Percentiles rank a stretch among this genome's conserved stretches.
phyloP scores from a whole-genome alignment of 2,329 filamentous ascomycete genomes.

The Dissoconium aciculare region DNA sequence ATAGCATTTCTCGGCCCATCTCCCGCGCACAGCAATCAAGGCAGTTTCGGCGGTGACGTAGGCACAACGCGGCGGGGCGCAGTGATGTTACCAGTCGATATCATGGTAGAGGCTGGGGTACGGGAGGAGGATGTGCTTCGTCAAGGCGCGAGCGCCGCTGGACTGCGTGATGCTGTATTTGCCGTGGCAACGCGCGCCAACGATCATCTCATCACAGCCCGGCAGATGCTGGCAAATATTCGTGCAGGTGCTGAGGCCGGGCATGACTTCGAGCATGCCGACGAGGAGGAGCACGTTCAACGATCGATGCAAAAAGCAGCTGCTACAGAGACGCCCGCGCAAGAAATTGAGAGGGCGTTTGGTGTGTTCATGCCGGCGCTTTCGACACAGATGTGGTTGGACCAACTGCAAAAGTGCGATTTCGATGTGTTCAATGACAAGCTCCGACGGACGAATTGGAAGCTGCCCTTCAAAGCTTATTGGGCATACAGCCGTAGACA shows the following conservation, averaged over 20 bases:
- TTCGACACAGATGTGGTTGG: constrained; percentile 62
- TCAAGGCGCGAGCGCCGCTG: constrained; percentile 59
- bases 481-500: constrained; percentile 42
- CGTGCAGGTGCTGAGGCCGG: constrained; percentile 58
- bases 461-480: constrained; percentile 64
- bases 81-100: constrained; percentile 69
- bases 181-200: constrained; percentile 83
- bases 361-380: constrained; percentile 69
- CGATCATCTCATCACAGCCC: constrained; percentile 85
- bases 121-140: constrained; percentile 83
- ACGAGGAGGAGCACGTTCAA: constrained; percentile 54
- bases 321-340: constrained; percentile 20
- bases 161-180: constrained; percentile 80
- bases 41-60: constrained; percentile 25
- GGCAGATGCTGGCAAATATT: constrained; percentile 77
- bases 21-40: constrained; percentile 39
- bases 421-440: constrained; percentile 65
- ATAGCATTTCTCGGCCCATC: constrained; percentile 62
- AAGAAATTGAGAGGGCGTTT: constrained; percentile 54
- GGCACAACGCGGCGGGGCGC: constrained; percentile 41
- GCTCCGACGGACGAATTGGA: constrained; percentile 59
- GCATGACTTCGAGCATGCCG: constrained; percentile 78
- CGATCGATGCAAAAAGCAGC: constrained; percentile 17
- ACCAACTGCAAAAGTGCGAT: constrained; percentile 60
- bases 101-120: constrained; percentile 70